A percentile compares a stretch with the other conserved stretches of the same genome.
phyloP scores from a whole-genome alignment of 768 basidiomycete species.

The Exidia glandulosa region DNA sequence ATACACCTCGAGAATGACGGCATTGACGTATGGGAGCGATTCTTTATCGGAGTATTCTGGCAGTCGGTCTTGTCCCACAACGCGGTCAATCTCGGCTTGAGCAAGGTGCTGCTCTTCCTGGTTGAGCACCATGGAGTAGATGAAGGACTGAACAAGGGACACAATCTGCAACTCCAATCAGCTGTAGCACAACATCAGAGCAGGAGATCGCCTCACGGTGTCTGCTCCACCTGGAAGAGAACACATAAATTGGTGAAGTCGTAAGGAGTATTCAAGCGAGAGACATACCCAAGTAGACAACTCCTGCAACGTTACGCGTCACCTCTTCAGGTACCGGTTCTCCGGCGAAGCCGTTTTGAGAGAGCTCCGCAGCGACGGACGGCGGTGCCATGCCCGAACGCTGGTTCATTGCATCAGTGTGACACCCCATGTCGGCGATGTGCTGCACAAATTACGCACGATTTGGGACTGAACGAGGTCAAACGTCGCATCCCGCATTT shows the following conservation, averaged over 20 bases:
- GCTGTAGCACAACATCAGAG: neutral
- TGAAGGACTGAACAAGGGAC: slow-evolving; percentile 21
- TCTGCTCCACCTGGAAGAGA: neutral
- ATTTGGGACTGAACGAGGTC: neutral
- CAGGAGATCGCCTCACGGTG: neutral
- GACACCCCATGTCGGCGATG: neutral
- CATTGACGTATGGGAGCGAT: slow-evolving; percentile 42
- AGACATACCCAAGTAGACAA: no score
- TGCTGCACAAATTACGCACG: neutral
- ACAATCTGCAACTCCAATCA: slow-evolving; percentile 14
- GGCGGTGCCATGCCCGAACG: neutral
- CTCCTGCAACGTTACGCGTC: neutral
- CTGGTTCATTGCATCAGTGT: neutral
- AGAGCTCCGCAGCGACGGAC: neutral
- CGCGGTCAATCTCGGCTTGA: slow-evolving; percentile 27
- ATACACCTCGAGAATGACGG: slow-evolving; percentile 37
- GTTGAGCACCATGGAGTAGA: slow-evolving; percentile 25
- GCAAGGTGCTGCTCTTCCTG: slow-evolving; percentile 24
- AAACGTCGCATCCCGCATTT: neutral
- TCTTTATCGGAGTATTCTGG: slow-evolving; percentile 23
- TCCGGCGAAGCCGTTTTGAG: neutral
- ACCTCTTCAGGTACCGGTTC: neutral
- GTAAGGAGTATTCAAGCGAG: no score
- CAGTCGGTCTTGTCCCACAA: slow-evolving; percentile 21
- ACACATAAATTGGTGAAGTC: no score